Base-by-base conservation (phyloP, 2,329 filamentous ascomycete species). In the Chaetomiaceae sp. region DNA sequence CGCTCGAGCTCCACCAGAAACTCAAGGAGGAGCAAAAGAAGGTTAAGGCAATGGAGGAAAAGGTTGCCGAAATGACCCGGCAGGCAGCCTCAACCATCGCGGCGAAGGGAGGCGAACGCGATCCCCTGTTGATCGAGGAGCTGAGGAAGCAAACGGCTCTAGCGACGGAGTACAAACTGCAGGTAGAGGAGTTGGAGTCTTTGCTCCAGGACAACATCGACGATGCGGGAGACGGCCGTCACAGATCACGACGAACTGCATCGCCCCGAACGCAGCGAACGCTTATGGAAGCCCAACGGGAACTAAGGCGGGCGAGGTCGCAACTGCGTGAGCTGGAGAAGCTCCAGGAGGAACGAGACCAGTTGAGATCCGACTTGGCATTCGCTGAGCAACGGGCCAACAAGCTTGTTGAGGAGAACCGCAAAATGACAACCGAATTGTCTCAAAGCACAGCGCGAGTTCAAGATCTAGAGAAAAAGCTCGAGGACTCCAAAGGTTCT, bases 21-120 rank as follows among this genome's bases (percentile, higher is more conserved):
- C 76, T 92, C 32, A 79, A 79, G 55, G 81, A 86, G 54, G 86
- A 90, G 65, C 83, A 85, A 58, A 76, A 79, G 57, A 86, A 80
- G 64, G 81, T 86, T 23, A 71, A 76, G 27, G 70, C 75, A 49
- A 82, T 89, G 73, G 86, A 90, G 65, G 73, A 75, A 54, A 78
- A 75, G 61, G 76, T 85, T 48, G 73, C 78, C 2, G 77, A 85
- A 51, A 73, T 88, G 54, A 79, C 83, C 48, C 73, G 76, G 5
- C 77, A 84, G 55, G 77, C 86, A 53, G 65, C 72, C 0, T 65
- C 69, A 1, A 65, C 65, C 21, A 68, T 66, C 34, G 65, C 63
- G 49, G 68, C 69, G 25, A 70, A 69, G 6, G 67, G 64, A 9
- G 73, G 73, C 13, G 68, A 72, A 29, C 73, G 76, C n/a, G 71